Base-by-base conservation (phyloP, 2,329 filamentous ascomycete species). In the Trichophyton equinum region DNA sequence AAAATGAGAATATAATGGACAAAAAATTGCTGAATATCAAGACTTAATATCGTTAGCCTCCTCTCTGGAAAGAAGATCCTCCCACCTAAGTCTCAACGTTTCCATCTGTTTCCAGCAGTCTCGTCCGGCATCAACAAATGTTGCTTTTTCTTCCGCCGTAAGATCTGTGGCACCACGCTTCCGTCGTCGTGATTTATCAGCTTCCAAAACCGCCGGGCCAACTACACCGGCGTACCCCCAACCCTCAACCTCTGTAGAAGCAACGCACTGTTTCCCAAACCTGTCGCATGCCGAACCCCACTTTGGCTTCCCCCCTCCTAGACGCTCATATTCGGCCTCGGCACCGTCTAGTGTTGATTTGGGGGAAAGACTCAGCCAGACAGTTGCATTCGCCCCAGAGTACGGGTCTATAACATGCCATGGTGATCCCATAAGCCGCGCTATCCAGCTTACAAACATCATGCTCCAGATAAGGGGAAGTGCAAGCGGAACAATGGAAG, bases 371-470 rank as follows among this genome's bases (percentile, higher is more conserved):
- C 87, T 83, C 5, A 95, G 75, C 87, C 89, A 96, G 25, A 87
- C 85, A 4, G 89, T 82, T 0, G 90, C 84, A 56, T 81, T 81
- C 6, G 91, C 89, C 47, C 87, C 91, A 20, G 82, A 81, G 75
- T 96, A 95, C 0, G 85, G 80, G n/a, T 81, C 81, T 57, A 89
- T 79, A 0, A 82, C 80, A 72, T 97, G 92, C 94, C 94, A 99
- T 9, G 88, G 88, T 2, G 89, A 95, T 57, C 94, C 94, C 27
- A 91, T 71, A 77, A 82, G 85, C 65, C 92, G 88, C 13, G 84
- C 84, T 15, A 95, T 49, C 71, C 85, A 85, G 71, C 95, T 85
- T 2, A 82, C 77, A 20, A 82, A 69, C 58, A 82, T 74, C 82
- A 94, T 94, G 63, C 81, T 77, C 71, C 83, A 85, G 64, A 84